Conservation (phyloP, 805 yeast species). For the Yamadazyma kitorensis region DNA sequence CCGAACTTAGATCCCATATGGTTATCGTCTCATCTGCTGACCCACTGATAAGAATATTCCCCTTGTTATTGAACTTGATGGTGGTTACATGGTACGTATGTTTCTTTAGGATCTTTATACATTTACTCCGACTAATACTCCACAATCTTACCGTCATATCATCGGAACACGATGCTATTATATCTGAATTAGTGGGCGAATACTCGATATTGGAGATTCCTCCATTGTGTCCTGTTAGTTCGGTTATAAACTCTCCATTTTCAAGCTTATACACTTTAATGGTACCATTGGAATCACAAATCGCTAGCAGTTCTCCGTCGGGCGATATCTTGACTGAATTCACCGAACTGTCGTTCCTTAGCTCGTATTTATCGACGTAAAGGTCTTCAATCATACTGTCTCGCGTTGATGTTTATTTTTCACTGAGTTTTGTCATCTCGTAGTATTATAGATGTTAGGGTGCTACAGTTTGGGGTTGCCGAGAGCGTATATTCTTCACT, state of each 20-base stretch:
- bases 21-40: constrained; percentile 89
- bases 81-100: constrained; percentile 85
- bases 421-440: too few species aligned
- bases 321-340: constrained; percentile 52
- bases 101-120: constrained; percentile 55
- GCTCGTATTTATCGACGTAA: too few species aligned
- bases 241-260: constrained; percentile 27
- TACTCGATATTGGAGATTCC: constrained; percentile 78
- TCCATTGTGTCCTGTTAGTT: constrained; percentile 55
- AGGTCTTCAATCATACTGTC: too few species aligned
- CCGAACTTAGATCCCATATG: constrained; percentile 80
- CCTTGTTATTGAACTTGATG: constrained; percentile 67
- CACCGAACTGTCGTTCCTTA: too few species aligned
- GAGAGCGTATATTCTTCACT: too few species aligned
- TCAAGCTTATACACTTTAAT: constrained; percentile 24
- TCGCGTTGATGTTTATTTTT: too few species aligned
- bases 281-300: constrained; percentile 34
- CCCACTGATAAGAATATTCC: constrained; percentile 76
- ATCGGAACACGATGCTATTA: constrained; percentile 82
- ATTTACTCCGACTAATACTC: constrained; percentile 52
- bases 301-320: constrained; percentile 55
- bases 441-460: too few species aligned
- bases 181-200: constrained; percentile 65
- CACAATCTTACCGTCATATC: constrained; percentile 79
- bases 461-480: too few species aligned